Percentiles rank a stretch among this genome's conserved stretches.
These are phyloP conservation scores for Botryobasidium botryosum DNA, from an alignment of 768 basidiomycete species.

Conservation along the genomic window DNA sequence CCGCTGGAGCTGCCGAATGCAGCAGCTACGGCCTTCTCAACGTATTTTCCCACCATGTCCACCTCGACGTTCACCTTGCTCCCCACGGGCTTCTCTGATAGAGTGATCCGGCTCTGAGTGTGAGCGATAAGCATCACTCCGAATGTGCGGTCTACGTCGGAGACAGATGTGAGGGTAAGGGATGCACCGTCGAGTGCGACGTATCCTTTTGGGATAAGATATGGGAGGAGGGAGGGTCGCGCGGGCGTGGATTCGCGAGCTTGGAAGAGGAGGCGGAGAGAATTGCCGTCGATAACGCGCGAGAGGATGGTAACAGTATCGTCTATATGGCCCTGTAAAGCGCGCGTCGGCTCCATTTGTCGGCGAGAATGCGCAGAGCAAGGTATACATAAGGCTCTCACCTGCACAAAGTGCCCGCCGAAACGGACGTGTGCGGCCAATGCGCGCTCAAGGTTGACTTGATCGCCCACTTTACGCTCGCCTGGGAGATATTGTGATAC, in stretches of 20 bases:
- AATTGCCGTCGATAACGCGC: conserved; percentile 63
- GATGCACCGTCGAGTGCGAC: conserved; percentile 89
- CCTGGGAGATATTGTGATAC: conserved; percentile 28
- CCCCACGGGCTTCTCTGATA: conserved; percentile 57
- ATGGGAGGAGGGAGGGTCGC: conserved; percentile 51
- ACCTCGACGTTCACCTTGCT: conserved; percentile 87
- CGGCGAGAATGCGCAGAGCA: background rate
- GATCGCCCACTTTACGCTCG: conserved; percentile 56
- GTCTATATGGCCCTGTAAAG: conserved; percentile 76
- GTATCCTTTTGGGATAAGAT: conserved; percentile 89
- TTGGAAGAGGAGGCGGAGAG: conserved; percentile 68
- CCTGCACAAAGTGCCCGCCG: conserved; percentile 97
- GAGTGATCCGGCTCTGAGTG: conserved; percentile 74
- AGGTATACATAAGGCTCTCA: conserved; percentile 19
- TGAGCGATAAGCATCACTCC: conserved; percentile 92
- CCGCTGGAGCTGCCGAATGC: conserved; percentile 32
- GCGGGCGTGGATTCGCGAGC: conserved; percentile 40
- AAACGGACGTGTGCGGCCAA: conserved; percentile 85
- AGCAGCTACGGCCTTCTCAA: conserved; percentile 63
- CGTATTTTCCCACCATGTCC: conserved; percentile 88
- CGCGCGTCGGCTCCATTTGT: background rate
- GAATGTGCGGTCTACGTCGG: conserved; percentile 45
- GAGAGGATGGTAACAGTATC: conserved; percentile 61
- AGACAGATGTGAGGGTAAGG: conserved; percentile 71
- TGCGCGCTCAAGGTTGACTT: conserved; percentile 86